Conservation (phyloP, 2,329 filamentous ascomycete species). For the Lecanicillium sp. region DNA sequence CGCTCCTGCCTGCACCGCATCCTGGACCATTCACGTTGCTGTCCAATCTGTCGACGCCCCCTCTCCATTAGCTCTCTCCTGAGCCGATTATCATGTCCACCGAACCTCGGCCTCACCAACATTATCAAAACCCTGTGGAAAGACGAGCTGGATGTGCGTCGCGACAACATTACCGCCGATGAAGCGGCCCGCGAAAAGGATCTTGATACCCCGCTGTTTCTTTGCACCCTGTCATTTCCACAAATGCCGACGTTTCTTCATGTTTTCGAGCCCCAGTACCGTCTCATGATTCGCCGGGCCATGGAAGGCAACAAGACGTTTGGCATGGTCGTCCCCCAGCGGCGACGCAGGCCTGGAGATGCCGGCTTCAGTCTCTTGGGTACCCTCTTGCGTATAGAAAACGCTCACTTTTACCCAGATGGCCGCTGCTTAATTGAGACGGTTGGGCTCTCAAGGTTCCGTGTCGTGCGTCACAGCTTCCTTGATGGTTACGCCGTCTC, state of each 20-base stretch:
- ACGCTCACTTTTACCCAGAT: constrained; percentile 66
- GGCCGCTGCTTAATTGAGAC: constrained; percentile 78
- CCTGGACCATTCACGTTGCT: constrained; percentile 69
- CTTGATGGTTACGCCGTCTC: constrained; percentile 74
- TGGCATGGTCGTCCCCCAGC: constrained; percentile 74
- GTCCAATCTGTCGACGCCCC: constrained; percentile 69
- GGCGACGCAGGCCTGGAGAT: constrained; percentile 28
- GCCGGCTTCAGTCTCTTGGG: constrained; percentile 62
- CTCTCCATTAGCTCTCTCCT: constrained; percentile 44
- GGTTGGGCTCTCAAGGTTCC: constrained; percentile 68
- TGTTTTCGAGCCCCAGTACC: constrained; percentile 88
- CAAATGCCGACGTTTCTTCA: constrained; percentile 79
- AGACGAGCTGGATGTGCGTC: constrained; percentile 52
- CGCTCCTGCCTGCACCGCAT: constrained; percentile 69
- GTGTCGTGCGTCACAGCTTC: constrained; percentile 54
- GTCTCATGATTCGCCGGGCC: constrained; percentile 77
- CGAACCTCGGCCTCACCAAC: constrained; percentile 55
- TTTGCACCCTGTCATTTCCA: constrained; percentile 77
- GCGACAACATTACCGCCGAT: constrained; percentile 47
- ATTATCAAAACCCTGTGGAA: constrained; percentile 65
- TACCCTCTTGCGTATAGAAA: constrained; percentile 69
- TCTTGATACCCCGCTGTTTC: constrained; percentile 63
- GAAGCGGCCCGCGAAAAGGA: constrained; percentile 48
- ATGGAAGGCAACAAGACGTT: constrained; percentile 69
- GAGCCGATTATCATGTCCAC: constrained; percentile 32